Conservation (phyloP, 1,139 yeast genomes). For the Candida tetrigidarum region DNA sequence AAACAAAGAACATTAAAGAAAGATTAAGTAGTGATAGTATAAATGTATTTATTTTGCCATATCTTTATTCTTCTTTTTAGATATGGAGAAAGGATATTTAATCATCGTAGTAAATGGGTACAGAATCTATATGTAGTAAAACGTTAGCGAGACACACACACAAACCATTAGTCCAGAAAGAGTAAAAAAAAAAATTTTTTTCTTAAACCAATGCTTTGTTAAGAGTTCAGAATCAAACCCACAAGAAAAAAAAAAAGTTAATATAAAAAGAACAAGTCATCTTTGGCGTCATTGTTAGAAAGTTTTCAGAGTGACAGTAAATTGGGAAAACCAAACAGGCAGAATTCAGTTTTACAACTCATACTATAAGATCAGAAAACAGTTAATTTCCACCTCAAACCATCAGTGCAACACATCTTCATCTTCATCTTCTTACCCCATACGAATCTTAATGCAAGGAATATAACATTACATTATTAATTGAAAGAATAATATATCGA, state of each 20-base stretch:
- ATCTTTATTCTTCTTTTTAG: not conserved
- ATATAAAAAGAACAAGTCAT: not conserved
- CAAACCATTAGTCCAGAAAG: not conserved
- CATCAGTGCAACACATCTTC: not conserved
- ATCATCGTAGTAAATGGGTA: too few species aligned
- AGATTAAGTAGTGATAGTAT: slow-evolving; percentile 31
- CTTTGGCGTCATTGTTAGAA: not conserved
- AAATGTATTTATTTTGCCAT: not conserved
- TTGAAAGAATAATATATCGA: too few species aligned
- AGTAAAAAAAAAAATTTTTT: not conserved
- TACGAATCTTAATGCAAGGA: not conserved
- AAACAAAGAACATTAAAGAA: slow-evolving; percentile 86
- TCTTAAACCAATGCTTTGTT: slow-evolving; percentile 2
- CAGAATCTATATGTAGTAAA: too few species aligned
- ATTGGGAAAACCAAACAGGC: not conserved
- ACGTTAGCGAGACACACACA: too few species aligned
- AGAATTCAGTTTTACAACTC: too few species aligned
- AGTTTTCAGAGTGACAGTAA: too few species aligned
- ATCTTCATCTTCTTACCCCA: not conserved
- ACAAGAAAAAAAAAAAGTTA: not conserved
- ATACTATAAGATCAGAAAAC: too few species aligned
- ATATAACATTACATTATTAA: too few species aligned
- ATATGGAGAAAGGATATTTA: slow-evolving; percentile 2
- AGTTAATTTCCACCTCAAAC: too few species aligned
- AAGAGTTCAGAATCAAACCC: slow-evolving; percentile 1